Base-by-base conservation (phyloP, 2,329 filamentous ascomycete species). In the Lachnellula occidentalis region DNA sequence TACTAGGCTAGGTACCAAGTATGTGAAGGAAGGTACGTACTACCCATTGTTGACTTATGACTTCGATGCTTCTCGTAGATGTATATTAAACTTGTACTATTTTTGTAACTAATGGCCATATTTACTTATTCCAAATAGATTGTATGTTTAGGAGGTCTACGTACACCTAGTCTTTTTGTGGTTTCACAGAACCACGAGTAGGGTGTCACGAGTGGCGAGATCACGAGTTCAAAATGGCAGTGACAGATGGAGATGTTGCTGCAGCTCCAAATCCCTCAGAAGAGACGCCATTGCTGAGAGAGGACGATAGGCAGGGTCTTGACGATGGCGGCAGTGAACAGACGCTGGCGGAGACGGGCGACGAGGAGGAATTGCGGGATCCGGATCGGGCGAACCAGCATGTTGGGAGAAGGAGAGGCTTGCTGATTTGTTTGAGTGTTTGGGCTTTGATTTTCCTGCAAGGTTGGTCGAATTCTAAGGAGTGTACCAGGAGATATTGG, bases 361-460 rank as follows among this genome's bases (percentile, higher is more conserved):
- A 50, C 61, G 57, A 47, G 54, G 62, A 54, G 48, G 65, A 59
- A 39, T 51, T 62, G 21, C 39, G 48, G 12, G 56, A 60, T 56
- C 5, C n/a, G 15, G 57, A 64, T 55, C 61, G 56, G 45, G 60
- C 65, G n/a, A 68, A 65, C 50, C 65, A 66, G 48, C 55, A 62
- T 2, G 65, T 69, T 51, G 62, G 64, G 21, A 59, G 36, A 7
- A 19, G 48, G 9, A 60, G 78, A 48, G 74, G 68, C 7, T 42
- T 73, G 2, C 72, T 76, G 43, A 78, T 86, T 51, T 71, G 77
- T 14, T 58, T 76, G 42, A 82, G 77, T 58, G 73, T 82, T 61
- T 81, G 79, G 65, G 66, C 77, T 2, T 71, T 85, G 48, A 80
- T 85, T 27, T 85, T 85, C 61, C 67, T 85, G 15, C 80, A 83